Evolutionary conservation across 208 protist genomes (phyloP).

Genomic region (Entamoeba histolytica): DNA sequence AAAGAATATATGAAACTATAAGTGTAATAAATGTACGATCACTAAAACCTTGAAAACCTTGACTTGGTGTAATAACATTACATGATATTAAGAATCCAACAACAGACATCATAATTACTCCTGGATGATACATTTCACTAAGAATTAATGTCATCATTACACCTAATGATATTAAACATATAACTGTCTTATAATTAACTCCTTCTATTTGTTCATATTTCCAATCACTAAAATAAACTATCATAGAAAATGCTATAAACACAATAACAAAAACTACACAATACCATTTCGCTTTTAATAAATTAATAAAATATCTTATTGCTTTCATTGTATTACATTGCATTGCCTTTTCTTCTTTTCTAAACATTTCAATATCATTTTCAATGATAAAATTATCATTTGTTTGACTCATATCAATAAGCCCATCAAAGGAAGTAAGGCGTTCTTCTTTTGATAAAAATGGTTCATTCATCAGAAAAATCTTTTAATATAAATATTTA

Average conservation of each 20-base stretch:
- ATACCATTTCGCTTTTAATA: background rate
- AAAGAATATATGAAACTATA: background rate
- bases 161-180: background rate
- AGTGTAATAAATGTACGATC: background rate
- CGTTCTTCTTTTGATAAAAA: background rate
- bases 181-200: background rate
- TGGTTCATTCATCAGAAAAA: background rate
- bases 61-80: background rate
- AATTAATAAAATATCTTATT: background rate
- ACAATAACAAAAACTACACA: background rate
- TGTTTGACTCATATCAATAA: too few relatives aligned
- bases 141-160: background rate
- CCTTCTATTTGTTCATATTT: background rate
- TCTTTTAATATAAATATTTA: background rate
- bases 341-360: background rate
- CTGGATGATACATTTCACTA: background rate
- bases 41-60: background rate
- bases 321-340: background rate
- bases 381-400: background rate
- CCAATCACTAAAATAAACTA: background rate
- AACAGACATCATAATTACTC: background rate
- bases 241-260: background rate
- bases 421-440: too few relatives aligned
- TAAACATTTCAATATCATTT: background rate
- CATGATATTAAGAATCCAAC: background rate